These are phyloP conservation scores for Chimonanthus salicifolius DNA, from an alignment of 164 flowering plant species.

Conservation along the genomic window DNA sequence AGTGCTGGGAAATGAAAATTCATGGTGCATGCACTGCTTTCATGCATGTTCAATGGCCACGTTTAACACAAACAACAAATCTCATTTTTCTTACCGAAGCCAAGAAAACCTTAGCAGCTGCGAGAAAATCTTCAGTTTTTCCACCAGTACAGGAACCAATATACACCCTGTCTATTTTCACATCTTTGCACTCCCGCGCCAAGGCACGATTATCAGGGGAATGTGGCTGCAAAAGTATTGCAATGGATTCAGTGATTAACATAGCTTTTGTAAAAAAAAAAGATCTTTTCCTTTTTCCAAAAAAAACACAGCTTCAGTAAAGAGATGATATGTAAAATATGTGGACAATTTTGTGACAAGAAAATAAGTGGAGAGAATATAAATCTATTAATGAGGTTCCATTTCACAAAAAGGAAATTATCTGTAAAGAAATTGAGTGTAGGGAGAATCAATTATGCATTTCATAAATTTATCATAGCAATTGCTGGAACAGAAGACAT, in stretches of 20 bases:
- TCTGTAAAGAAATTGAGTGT: too few relatives aligned
- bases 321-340: not conserved
- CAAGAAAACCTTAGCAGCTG: slow-evolving; percentile 85
- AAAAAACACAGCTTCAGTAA: not conserved
- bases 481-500: not conserved
- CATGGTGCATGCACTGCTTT: not conserved
- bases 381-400: too few relatives aligned
- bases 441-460: not conserved
- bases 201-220: slow-evolving; percentile 96
- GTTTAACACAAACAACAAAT: too few relatives aligned
- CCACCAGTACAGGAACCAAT: slow-evolving; percentile 99
- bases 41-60: not conserved
- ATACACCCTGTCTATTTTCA: slow-evolving; percentile 95
- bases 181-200: slow-evolving; percentile 97
- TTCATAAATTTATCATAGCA: not conserved
- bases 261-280: not conserved
- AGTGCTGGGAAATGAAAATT: not conserved
- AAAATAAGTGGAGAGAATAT: too few relatives aligned
- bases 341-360: not conserved
- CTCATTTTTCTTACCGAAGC: slow-evolving; percentile 60
- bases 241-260: not conserved
- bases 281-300: too few relatives aligned
- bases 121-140: slow-evolving; percentile 93
- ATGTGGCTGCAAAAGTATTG: slow-evolving; percentile 69
- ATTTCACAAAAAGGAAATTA: too few relatives aligned